Base-by-base conservation (phyloP, 768 basidiomycete genomes). In the Vararia minispora region DNA sequence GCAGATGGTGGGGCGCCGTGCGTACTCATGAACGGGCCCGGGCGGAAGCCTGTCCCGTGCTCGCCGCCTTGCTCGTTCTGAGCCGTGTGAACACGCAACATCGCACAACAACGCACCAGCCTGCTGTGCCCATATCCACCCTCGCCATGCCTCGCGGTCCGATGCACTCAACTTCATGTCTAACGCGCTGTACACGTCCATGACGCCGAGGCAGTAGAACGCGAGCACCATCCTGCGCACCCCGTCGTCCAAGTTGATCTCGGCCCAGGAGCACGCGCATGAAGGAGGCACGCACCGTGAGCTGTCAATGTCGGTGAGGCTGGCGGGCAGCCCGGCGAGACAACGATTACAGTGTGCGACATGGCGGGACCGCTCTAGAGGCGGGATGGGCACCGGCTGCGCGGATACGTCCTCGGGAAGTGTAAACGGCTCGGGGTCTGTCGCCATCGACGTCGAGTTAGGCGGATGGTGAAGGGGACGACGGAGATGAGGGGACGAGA, bases 51-150 rank as follows among this genome's bases (percentile, higher is more conserved):
- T 43, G 75, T 64, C 9, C 75, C 82, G 56, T 68, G 62, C 37
- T 56, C 57, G 12, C 79, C 78, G 14, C 54, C 79, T 83, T 26
- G n/a, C 11, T n/a, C n/a, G n/a, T n/a, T n/a, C n/a, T 25, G 27
- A 20, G 27, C 36, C 23, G 26, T 13, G 28, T 11, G 20, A 16
- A 8, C 9, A 12, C 21, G 4, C 17, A 35, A 33, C 21, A 16
- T 6, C 12, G 33, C 46, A 46, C 36, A 29, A 36, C 18, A 24
- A 58, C 66, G 46, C 27, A 82, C 86, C 59, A 29, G 69, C 72
- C 48, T 95, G 86, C 55, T 91, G 80, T 16, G 67, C 71, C 88
- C 92, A 99, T 33, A 98, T 72, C 92, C 92, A 97, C 39, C 75
- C 65, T 33, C 62, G 62, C 81, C 84, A 94, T 0, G 55, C 55